Evolutionary conservation across 1,284 basidiomycete genomes (phyloP).

Genomic region (Schizophyllum amplum): DNA sequence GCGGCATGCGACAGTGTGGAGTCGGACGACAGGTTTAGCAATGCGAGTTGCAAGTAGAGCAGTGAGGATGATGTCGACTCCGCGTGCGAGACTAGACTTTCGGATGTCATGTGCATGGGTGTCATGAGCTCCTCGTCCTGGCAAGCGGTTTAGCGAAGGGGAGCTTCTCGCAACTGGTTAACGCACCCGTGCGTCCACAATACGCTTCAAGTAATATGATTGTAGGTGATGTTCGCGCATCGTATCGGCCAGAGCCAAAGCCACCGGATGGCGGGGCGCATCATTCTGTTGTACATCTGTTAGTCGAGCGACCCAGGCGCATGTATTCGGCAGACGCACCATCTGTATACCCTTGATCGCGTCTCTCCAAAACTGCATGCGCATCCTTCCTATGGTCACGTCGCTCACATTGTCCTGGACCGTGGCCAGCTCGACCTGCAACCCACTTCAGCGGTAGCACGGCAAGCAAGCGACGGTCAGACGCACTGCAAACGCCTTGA

Average conservation of each 20-base stretch:
- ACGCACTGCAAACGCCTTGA: slow-evolving; percentile 85
- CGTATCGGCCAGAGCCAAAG: slow-evolving; percentile 63
- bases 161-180: slow-evolving; percentile 6
- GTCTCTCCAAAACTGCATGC: slow-evolving; percentile 92
- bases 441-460: slow-evolving; percentile 10
- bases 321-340: slow-evolving; percentile 37
- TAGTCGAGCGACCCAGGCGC: slow-evolving; percentile 4
- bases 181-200: slow-evolving; percentile 80
- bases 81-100: slow-evolving; percentile 63
- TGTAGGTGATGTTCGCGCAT: slow-evolving; percentile 44
- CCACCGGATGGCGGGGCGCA: slow-evolving; percentile 79
- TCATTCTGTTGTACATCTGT: slow-evolving; percentile 41
- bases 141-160: slow-evolving; percentile 11
- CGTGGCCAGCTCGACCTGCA: slow-evolving; percentile 76
- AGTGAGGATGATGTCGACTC: slow-evolving; percentile 77
- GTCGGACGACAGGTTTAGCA: slow-evolving; percentile 58
- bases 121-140: slow-evolving; percentile 71
- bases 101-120: slow-evolving; percentile 63
- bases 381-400: slow-evolving; percentile 76
- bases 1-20: slow-evolving; percentile 64
- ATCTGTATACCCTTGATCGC: slow-evolving; percentile 66
- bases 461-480: slow-evolving; percentile 9
- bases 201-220: slow-evolving; percentile 75
- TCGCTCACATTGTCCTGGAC: slow-evolving; percentile 78
- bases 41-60: slow-evolving; percentile 71